A percentile compares a stretch with the other conserved stretches of the same genome.
Evolutionary conservation across 176 grass and related monocot species (phyloP).

Genomic region (Eragrostis nindensis): DNA sequence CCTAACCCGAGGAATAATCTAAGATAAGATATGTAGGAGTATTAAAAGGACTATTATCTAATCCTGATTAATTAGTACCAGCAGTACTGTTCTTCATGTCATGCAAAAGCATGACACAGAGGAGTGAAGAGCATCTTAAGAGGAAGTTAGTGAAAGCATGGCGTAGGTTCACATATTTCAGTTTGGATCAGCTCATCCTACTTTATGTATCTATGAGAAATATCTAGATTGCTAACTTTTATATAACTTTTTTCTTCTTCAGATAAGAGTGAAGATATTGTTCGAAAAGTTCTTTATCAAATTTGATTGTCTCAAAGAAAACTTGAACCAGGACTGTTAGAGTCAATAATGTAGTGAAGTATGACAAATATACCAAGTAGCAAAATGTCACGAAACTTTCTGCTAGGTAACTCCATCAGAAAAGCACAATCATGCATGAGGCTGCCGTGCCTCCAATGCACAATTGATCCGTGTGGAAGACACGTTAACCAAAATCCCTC

Average conservation of each 20-base stretch:
- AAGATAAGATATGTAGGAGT: constrained; percentile 24
- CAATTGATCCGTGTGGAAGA: not conserved
- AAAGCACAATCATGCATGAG: constrained; percentile 17
- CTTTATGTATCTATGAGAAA: not conserved
- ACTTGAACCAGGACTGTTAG: not conserved
- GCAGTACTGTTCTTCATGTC: constrained; percentile 42
- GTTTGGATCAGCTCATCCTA: not conserved
- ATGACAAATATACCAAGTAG: not conserved
- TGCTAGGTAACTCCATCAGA: not conserved
- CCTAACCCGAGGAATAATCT: constrained; percentile 31
- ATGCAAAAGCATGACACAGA: constrained; percentile 37
- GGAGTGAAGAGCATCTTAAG: constrained; percentile 14
- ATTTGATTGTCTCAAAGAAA: not conserved
- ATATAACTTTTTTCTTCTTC: not conserved
- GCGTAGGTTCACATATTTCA: constrained; percentile 23
- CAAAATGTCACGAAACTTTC: constrained; percentile 32
- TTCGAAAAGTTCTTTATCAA: not conserved
- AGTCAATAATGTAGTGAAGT: not conserved
- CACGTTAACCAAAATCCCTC: not conserved
- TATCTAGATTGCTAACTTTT: no score
- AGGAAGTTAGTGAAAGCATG: no score
- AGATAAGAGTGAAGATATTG: not conserved
- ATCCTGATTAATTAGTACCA: constrained; percentile 9
- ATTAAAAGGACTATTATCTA: constrained; percentile 19
- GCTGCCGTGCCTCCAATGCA: not conserved